phyloP scores from a whole-genome alignment of 1,284 basidiomycete genomes.

The Ustilago loliicola region DNA sequence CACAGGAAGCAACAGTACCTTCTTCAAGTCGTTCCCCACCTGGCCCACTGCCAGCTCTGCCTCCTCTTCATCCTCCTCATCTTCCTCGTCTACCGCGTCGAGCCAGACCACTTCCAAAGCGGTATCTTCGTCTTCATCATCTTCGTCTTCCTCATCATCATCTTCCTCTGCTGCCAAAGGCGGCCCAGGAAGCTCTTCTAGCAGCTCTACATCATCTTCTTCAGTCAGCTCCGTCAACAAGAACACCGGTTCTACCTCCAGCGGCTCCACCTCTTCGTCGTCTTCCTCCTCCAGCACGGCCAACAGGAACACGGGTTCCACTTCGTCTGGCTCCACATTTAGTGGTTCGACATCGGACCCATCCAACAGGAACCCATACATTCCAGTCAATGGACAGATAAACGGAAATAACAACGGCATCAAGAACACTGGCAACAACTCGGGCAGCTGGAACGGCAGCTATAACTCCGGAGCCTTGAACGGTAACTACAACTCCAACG shows the following conservation, averaged over 20 bases:
- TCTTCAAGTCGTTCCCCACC: constrained; percentile 10
- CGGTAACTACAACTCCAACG: constrained; percentile 21
- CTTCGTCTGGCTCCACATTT: too few species aligned
- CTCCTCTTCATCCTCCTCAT: neutral
- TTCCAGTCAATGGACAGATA: neutral
- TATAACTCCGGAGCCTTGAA: neutral
- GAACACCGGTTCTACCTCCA: too few species aligned
- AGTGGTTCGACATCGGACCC: neutral
- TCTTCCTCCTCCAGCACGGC: too few species aligned
- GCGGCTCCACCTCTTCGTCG: neutral
- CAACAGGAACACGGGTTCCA: too few species aligned
- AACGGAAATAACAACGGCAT: constrained; percentile 21
- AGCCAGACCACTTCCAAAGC: neutral
- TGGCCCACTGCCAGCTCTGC: constrained; percentile 12
- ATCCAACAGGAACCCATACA: neutral
- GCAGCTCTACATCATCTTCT: neutral
- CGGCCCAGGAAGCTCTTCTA: neutral
- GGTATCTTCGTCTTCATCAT: neutral
- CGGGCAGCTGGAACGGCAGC: neutral
- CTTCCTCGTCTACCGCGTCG: constrained; percentile 5
- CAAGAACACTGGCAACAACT: constrained; percentile 11
- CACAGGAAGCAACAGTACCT: neutral
- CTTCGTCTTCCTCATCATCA: neutral
- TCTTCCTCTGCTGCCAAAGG: neutral
- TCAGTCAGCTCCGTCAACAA: too few species aligned